Evolutionary conservation across 1,139 yeast genomes (phyloP), one percentile per base, ranked within the genome.

Genomic region (Geotrichum klebahnii): DNA sequence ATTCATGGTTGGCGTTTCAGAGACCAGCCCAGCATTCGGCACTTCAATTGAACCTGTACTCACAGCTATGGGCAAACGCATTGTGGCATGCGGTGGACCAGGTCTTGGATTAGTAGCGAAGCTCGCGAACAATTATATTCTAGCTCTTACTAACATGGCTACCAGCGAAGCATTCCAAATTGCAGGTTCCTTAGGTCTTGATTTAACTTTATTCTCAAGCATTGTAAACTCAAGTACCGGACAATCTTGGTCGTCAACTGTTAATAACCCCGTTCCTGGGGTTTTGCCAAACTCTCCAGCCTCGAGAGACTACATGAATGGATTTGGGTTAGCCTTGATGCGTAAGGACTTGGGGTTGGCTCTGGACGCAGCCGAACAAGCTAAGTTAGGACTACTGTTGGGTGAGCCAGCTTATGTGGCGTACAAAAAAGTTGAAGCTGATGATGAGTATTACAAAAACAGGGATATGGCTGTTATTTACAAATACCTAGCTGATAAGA

Each of bases 31-130:
- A 24, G 1, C 22, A 62, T 72, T 17, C 53, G n/a, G n/a, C n/a
- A 67, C 1, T 69, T 72, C 5, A 50, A 56, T 0, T 64, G 73
- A 52, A n/a, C 44, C 55, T 34, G 49, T 75, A 31, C 68, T 79
- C 55, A 60, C 65, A 42, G 68, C 66, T 53, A 79, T 79, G 83
- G 84, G 83, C 20, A 65, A 67, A 38, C 73, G 75, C 51, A 68
- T 79, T 43, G 77, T 79, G 62, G 76, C 80, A 16, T 78, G 82
- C 60, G 84, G 83, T 12, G 64, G 67, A 31, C 79, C 78, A 50
- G 82, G 83, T n/a, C 62, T 78, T 2, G 84, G 84, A 1, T 70
- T 79, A 53, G 80, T 81, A 33, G 83, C 83, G 12, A 79, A 79
- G 60, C 71, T 79, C 54, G 73, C 81, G 47, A 79, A 79, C 66